A percentile compares a stretch with the other conserved stretches of the same genome.
Conservation (phyloP, 2,329 filamentous ascomycete species). For the Trichoderma atroviride region DNA sequence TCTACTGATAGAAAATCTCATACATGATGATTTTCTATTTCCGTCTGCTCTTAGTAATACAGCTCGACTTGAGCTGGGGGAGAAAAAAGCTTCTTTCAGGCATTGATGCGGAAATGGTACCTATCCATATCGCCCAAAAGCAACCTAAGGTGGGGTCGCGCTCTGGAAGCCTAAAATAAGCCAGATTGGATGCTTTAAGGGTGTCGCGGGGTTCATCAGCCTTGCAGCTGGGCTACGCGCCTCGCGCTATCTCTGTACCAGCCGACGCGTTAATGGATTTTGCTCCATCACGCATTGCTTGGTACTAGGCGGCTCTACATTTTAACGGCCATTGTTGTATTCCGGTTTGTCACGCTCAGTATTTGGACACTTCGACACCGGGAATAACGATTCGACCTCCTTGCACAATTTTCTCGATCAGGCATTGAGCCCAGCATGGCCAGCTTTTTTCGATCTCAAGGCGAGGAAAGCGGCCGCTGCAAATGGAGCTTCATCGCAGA, state of each 20-base stretch:
- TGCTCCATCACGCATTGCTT: slow-evolving; percentile 3
- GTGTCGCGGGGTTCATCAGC: slow-evolving; percentile 26
- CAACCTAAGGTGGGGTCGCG: slow-evolving; percentile 6
- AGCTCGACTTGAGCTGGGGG: not conserved
- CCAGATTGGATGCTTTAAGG: not conserved
- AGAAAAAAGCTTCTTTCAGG: not conserved
- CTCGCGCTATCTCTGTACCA: slow-evolving; percentile 17
- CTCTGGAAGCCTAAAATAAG: slow-evolving; percentile 1
- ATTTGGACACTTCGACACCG: not conserved
- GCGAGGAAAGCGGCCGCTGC: slow-evolving; percentile 78
- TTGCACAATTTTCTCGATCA: not conserved
- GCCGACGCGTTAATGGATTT: slow-evolving; percentile 27
- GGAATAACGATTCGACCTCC: not conserved
- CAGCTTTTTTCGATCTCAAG: slow-evolving; percentile 96
- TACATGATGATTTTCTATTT: not conserved
- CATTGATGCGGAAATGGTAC: not conserved
- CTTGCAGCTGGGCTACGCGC: slow-evolving; percentile 25
- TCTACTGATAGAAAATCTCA: not conserved
- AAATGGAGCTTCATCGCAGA: slow-evolving; percentile 64
- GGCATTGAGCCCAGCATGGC: slow-evolving; percentile 60
- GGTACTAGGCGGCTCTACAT: not conserved
- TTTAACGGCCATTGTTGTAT: not conserved
- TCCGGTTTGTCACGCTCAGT: not conserved
- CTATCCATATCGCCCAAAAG: not conserved
- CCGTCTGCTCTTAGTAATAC: not conserved